Percentiles rank a stretch among this genome's conserved stretches.
Conservation (phyloP, 192 early-diverging fungal species). For the Ambispora gerdemannii region DNA sequence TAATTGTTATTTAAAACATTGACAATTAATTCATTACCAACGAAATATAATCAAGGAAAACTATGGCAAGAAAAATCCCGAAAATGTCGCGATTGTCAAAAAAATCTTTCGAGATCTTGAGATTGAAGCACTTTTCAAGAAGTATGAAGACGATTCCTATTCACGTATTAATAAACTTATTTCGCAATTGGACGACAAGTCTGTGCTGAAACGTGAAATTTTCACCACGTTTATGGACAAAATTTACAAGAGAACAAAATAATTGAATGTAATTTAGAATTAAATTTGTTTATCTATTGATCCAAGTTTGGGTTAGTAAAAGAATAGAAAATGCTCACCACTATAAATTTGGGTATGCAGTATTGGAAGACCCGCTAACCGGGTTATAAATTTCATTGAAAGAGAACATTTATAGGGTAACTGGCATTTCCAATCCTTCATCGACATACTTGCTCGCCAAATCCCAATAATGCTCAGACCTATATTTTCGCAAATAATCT, state of each 20-base stretch:
- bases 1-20: not conserved
- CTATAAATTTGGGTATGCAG: too few relatives aligned
- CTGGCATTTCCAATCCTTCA: conserved; percentile 16
- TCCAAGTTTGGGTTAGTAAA: too few relatives aligned
- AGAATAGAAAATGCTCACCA: too few relatives aligned
- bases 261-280: too few relatives aligned
- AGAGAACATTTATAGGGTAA: not conserved
- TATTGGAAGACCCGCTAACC: too few relatives aligned
- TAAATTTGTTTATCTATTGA: too few relatives aligned
- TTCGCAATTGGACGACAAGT: conserved; percentile 75
- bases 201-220: conserved; percentile 74
- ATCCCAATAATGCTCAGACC: conserved; percentile 88
- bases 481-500: conserved; percentile 67
- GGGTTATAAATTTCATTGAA: too few relatives aligned
- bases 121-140: conserved; percentile 73
- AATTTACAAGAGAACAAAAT: conserved; percentile 93
- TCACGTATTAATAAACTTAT: conserved; percentile 71
- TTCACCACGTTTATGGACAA: conserved; percentile 92
- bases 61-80: conserved; percentile 86
- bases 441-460: conserved; percentile 46
- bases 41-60: conserved; percentile 58
- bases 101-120: conserved; percentile 75
- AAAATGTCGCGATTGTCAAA: conserved; percentile 79
- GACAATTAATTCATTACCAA: not conserved
- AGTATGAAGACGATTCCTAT: conserved; percentile 89